Base-by-base conservation (phyloP, 129 eudicot genomes). In the Rutidosis leptorrhynchoides region DNA sequence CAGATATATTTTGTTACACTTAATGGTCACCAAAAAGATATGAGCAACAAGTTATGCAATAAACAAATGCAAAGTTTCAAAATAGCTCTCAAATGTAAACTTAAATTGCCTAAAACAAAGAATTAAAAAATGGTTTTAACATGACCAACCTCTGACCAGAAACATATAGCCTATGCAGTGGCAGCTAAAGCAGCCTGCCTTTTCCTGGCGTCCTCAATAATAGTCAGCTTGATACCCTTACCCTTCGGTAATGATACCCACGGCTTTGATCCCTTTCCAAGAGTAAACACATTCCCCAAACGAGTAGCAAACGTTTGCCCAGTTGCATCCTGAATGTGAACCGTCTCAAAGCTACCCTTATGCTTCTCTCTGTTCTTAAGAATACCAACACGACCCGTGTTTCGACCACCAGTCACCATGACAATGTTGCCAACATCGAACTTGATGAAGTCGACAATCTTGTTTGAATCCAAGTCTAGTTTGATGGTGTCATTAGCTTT, bases 171-270 rank as follows among this genome's bases (percentile, higher is more conserved):
- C 66, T 69, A 56, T 14, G 73, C 65, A 69, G 78, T 63, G 33
- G 82, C 79, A 27, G 76, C 48, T 30, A 45, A 53, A 22, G 87
- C 76, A 53, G 76, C 81, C 19, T 30, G 76, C 77, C 85, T 80
- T 79, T 80, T 83, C 77, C 79, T 83, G n/a, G 86, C 86, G 74
- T 81, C 90, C 63, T 84, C 82, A 28, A 81, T 84, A 23, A 84
- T 78, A 19, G 90, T 65, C 53, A 80, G 60, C 71, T 84, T 81
- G 20, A 84, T 81, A 62, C 90, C 90, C 79, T 81, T 84, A 60
- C 90, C 90, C 76, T 84, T 84, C 0, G 90, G 90, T 33, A 84
- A 79, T 6, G 90, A 81, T 19, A 81, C 86, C 90, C 90, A 84
- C 0, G 90, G 86, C 66, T 84, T 81, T 37, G 86, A 14, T 16